phyloP scores from a whole-genome alignment of 306 rosid genomes.

The Cicer pinnatifidum region DNA sequence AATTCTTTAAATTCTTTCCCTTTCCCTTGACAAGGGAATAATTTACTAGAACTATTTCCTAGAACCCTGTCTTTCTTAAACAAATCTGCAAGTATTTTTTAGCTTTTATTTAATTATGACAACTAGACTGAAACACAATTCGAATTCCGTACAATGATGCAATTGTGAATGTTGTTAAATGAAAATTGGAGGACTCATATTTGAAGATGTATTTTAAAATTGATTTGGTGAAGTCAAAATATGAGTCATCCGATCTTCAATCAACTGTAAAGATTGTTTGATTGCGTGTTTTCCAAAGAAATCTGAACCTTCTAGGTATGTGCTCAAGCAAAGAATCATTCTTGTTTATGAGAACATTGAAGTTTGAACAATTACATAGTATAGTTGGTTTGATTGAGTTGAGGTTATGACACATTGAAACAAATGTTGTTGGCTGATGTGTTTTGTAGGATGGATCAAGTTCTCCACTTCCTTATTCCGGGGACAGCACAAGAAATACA shows the following conservation, averaged over 20 bases:
- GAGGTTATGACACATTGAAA: neutral
- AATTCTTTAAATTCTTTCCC: too few relatives aligned
- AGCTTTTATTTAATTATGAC: too few relatives aligned
- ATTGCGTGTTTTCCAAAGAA: neutral
- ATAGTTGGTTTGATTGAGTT: neutral
- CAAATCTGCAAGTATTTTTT: too few relatives aligned
- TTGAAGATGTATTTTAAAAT: neutral
- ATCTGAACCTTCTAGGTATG: neutral
- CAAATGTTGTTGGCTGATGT: neutral
- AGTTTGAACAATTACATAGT: neutral
- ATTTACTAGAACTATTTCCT: too few relatives aligned
- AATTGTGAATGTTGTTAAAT: neutral
- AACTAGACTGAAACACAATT: too few relatives aligned
- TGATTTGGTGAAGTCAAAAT: neutral
- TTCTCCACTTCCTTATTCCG: slow-evolving; percentile 41
- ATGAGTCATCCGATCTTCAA: neutral
- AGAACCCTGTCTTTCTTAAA: too few relatives aligned
- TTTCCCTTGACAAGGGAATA: too few relatives aligned
- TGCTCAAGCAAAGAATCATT: neutral
- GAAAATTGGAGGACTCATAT: neutral
- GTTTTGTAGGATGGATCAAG: slow-evolving; percentile 40
- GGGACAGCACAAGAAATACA: slow-evolving; percentile 30
- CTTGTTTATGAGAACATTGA: neutral
- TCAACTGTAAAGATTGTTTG: neutral
- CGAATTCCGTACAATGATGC: too few relatives aligned